Base-by-base conservation (phyloP, 108 stramenopile species). In the Nitzschia sp. region DNA sequence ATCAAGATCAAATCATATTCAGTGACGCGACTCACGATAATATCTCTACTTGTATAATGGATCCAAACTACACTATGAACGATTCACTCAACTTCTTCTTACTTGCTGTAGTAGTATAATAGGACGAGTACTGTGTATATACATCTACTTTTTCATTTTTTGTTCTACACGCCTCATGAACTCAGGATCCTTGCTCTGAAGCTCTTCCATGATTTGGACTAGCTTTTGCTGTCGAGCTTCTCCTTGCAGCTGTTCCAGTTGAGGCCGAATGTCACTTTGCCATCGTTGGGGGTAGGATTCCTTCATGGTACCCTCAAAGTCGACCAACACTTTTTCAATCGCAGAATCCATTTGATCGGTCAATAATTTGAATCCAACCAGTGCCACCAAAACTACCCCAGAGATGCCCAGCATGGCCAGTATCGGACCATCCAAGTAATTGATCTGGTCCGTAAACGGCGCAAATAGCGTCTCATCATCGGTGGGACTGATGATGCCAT, bases 281-380 rank as follows among this genome's bases (percentile, higher is more conserved):
- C 48, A 50, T 5, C 48, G 48, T 21, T 50, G 48, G 5, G 48
- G 48, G 48, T 50, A 50, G 48, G 48, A 50, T 22, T 11, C 21
- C 48, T 50, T 16, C 48, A 50, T 50, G 48, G 9, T 50, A 4
- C 16, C 48, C 21, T 50, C 48, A 50, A 50, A 50, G 21, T 50
- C 48, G 13, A 50, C 48, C 48, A 50, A 21, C 4, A 50, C 48
- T 50, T 50, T 8, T 21, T 50, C 48, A 21, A 50, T 50, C 4
- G 48, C 48, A 21, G 48, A 21, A 50, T 50, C 48, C 48, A 50
- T 50, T 50, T 50, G 48, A 50, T 50, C 19, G 19, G 17, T 50
- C 48, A 50, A 22, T 4, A 21, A 4, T 21, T 50, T 50, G 48
- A 50, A 21, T 50, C 17, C 48, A 4, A 50, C 48, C 48, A 50